Conservation (phyloP, 2,329 filamentous ascomycete genomes). For the Nannizziopsis barbatae region DNA sequence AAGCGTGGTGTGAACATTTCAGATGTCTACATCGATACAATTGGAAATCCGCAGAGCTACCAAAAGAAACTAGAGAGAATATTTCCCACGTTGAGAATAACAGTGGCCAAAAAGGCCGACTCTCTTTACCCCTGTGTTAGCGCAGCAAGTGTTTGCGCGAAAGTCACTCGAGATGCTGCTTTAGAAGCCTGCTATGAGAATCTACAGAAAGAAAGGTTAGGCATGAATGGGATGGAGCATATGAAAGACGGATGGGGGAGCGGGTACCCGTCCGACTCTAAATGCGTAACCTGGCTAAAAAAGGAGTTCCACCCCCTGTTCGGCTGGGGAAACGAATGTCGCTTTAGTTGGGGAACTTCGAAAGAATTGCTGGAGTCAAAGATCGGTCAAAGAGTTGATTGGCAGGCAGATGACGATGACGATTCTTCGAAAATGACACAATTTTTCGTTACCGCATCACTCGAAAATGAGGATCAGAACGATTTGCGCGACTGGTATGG, state of each 20-base stretch:
- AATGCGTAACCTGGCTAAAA: conserved; percentile 71
- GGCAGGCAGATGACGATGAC: conserved; percentile 64
- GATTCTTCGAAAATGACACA: conserved; percentile 58
- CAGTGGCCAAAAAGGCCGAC: conserved; percentile 83
- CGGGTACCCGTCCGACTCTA: conserved; percentile 80
- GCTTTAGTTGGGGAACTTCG: conserved; percentile 91
- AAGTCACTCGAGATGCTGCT: conserved; percentile 86
- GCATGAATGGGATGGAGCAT: conserved; percentile 23
- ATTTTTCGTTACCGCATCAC: conserved; percentile 49
- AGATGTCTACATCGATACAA: conserved; percentile 92
- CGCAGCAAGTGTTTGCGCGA: conserved; percentile 87
- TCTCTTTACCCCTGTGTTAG: conserved; percentile 85
- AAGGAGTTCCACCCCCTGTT: conserved; percentile 84
- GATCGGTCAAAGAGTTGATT: conserved; percentile 62
- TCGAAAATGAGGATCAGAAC: conserved; percentile 43
- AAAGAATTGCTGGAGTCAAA: conserved; percentile 86
- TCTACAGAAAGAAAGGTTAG: conserved; percentile 32
- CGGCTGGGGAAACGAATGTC: conserved; percentile 85
- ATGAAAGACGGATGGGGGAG: conserved; percentile 61
- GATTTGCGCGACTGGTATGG: conserved; percentile 80
- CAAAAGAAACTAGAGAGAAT: conserved; percentile 72
- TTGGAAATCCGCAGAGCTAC: conserved; percentile 71
- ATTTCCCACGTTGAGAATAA: conserved; percentile 66
- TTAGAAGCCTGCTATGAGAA: conserved; percentile 64
- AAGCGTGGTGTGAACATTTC: conserved; percentile 63